Percentiles rank a stretch among this genome's conserved stretches.
Conservation (phyloP, 2,329 filamentous ascomycete species). For the Aspergillus pseudoglaucus region DNA sequence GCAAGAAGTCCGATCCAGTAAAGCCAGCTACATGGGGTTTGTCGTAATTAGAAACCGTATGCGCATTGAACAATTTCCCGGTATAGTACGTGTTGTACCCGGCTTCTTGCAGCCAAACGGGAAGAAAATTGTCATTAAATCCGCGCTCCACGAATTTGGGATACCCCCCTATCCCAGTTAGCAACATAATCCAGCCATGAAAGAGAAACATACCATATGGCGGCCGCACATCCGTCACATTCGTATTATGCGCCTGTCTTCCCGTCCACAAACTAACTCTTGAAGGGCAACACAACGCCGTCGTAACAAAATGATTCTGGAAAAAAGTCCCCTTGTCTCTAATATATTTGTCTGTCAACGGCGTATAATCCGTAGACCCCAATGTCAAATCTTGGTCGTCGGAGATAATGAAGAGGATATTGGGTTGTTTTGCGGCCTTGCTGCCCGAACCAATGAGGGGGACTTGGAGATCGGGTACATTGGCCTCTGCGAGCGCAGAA, state of each 20-base stretch:
- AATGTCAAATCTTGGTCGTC: slow-evolving; percentile 63
- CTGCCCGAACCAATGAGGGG: background rate
- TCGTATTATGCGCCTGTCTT: slow-evolving; percentile 62
- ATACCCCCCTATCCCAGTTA: slow-evolving; percentile 29
- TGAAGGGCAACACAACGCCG: slow-evolving; percentile 61
- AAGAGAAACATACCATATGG: slow-evolving; percentile 42
- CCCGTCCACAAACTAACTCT: slow-evolving; percentile 61
- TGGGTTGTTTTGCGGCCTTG: slow-evolving; percentile 30
- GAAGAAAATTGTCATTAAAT: slow-evolving; percentile 45
- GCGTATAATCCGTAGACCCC: slow-evolving; percentile 57
- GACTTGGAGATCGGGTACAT: slow-evolving; percentile 5
- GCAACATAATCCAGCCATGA: background rate
- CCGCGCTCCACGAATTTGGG: slow-evolving; percentile 48
- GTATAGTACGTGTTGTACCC: slow-evolving; percentile 48
- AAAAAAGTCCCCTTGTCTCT: slow-evolving; percentile 54
- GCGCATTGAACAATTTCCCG: slow-evolving; percentile 48
- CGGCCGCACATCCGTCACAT: slow-evolving; percentile 55
- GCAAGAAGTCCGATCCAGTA: slow-evolving; percentile 32
- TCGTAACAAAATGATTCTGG: slow-evolving; percentile 59
- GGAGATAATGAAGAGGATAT: slow-evolving; percentile 61
- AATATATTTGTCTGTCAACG: slow-evolving; percentile 51
- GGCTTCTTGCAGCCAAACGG: slow-evolving; percentile 43
- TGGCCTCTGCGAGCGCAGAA: slow-evolving; percentile 10
- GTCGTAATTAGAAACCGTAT: slow-evolving; percentile 43
- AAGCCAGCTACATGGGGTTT: slow-evolving; percentile 23